Percentiles rank a stretch among this genome's conserved stretches.
These are phyloP conservation scores for Colletotrichum cordylinicola DNA, from an alignment of 2,329 filamentous ascomycete species.

Conservation along the genomic window DNA sequence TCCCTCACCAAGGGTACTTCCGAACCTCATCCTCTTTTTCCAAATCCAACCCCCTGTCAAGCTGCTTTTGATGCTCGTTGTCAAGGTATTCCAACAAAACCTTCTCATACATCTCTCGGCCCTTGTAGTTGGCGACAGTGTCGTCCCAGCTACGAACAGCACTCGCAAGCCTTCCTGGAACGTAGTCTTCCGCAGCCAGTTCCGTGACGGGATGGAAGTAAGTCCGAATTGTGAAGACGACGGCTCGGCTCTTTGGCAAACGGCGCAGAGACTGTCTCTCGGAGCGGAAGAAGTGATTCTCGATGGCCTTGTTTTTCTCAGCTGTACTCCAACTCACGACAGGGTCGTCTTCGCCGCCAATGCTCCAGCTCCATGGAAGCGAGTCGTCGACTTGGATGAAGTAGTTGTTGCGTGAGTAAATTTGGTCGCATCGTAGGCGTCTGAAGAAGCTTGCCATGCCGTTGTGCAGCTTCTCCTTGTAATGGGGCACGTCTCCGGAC, in stretches of 20 bases:
- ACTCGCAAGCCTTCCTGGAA: conserved; percentile 79
- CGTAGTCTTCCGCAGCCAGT: conserved; percentile 73
- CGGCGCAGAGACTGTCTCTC: conserved; percentile 75
- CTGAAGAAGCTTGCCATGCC: conserved; percentile 86
- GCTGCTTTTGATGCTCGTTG: conserved; percentile 73
- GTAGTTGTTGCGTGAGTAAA: conserved; percentile 77
- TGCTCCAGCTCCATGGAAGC: conserved; percentile 77
- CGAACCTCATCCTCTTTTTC: conserved; percentile 64
- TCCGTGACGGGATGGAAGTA: conserved; percentile 78
- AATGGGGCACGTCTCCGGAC: conserved; percentile 77
- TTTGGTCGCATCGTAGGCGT: conserved; percentile 70
- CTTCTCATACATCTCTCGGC: conserved; percentile 74
- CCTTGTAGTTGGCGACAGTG: conserved; percentile 80
- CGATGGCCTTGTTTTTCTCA: conserved; percentile 74
- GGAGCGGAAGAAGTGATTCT: conserved; percentile 78
- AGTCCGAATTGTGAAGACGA: conserved; percentile 80
- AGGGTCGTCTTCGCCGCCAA: conserved; percentile 73
- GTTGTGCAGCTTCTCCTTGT: conserved; percentile 72
- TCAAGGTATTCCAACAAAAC: conserved; percentile 81
- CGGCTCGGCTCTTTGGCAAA: conserved; percentile 60
- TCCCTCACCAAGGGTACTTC: conserved; percentile 64
- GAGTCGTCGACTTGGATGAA: conserved; percentile 86
- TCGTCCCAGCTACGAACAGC: conserved; percentile 83
- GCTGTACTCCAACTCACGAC: conserved; percentile 77
- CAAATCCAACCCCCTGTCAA: conserved; percentile 69